A percentile compares a stretch with the other conserved stretches of the same genome.
These are phyloP conservation scores for Harringtonia lauricola DNA, from an alignment of 2,329 filamentous ascomycete genomes.

Conservation along the genomic window DNA sequence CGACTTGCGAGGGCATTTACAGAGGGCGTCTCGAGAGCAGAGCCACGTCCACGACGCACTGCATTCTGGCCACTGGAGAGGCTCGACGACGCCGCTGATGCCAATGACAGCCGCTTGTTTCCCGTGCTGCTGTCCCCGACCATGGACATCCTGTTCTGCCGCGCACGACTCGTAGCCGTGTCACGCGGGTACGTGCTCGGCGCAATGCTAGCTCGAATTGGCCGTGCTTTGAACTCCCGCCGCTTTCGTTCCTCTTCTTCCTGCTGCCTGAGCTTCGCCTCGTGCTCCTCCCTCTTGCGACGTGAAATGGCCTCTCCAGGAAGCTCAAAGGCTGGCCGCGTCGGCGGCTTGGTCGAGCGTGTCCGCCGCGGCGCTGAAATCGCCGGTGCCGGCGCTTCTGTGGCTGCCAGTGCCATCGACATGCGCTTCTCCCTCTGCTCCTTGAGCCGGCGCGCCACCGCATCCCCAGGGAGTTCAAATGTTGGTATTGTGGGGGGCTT, in stretches of 20 bases:
- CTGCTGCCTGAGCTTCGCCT: slow-evolving; percentile 42
- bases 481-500: slow-evolving; percentile 43
- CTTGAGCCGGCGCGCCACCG: slow-evolving; percentile 44
- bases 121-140: neutral
- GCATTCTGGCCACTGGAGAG: neutral
- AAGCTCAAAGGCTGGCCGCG: slow-evolving; percentile 48
- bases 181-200: slow-evolving; percentile 38
- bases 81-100: neutral
- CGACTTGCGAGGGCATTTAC: slow-evolving; percentile 18
- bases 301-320: slow-evolving; percentile 50
- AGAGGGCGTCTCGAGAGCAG: slow-evolving; percentile 19
- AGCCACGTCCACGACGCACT: slow-evolving; percentile 1
- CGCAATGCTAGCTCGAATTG: slow-evolving; percentile 34
- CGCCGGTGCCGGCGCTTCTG: slow-evolving; percentile 11
- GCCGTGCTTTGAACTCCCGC: slow-evolving; percentile 54
- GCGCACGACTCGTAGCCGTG: slow-evolving; percentile 45
- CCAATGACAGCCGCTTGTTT: slow-evolving; percentile 18
- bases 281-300: slow-evolving; percentile 42
- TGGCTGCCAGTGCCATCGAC: slow-evolving; percentile 15
- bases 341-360: slow-evolving; percentile 35
- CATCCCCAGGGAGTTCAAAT: slow-evolving; percentile 54
- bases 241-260: slow-evolving; percentile 49
- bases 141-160: slow-evolving; percentile 29
- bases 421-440: slow-evolving; percentile 47
- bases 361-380: slow-evolving; percentile 29